A percentile compares a stretch with the other conserved stretches of the same genome.
phyloP scores from a whole-genome alignment of 1,284 basidiomycete species.

The Laetiporus sulphureus region DNA sequence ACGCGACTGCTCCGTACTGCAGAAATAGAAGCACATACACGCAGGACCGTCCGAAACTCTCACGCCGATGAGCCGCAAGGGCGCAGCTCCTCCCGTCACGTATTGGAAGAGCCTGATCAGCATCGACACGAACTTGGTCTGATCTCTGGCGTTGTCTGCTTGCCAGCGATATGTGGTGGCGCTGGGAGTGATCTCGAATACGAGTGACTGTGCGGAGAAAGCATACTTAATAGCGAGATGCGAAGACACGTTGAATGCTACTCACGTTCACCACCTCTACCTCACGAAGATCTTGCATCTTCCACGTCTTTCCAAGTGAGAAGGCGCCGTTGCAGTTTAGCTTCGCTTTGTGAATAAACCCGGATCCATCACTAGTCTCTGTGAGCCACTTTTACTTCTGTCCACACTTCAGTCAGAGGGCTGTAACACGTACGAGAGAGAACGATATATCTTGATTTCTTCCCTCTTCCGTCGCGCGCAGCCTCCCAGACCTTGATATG shows the following conservation, averaged over 20 bases:
- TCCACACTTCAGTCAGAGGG: background rate
- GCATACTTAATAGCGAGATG: background rate
- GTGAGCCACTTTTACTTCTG: too few relatives aligned
- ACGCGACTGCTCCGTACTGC: too few relatives aligned
- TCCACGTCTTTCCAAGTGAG: constrained; percentile 98
- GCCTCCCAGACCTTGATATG: constrained; percentile 90
- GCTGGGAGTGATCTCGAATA: constrained; percentile 71
- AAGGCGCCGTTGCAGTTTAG: constrained; percentile 92
- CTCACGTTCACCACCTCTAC: constrained; percentile 65
- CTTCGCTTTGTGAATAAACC: constrained; percentile 93
- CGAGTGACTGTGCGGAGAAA: constrained; percentile 21
- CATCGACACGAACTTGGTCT: constrained; percentile 64
- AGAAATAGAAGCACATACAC: constrained; percentile 24
- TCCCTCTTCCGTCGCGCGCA: constrained; percentile 53
- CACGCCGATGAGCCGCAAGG: constrained; percentile 52
- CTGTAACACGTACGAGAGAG: constrained; percentile 65
- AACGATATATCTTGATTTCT: constrained; percentile 83
- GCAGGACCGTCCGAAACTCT: constrained; percentile 32
- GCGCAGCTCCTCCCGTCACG: constrained; percentile 44
- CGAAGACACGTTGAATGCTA: too few relatives aligned
- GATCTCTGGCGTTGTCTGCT: constrained; percentile 72
- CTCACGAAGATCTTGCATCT: constrained; percentile 70
- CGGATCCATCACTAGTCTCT: constrained; percentile 63
- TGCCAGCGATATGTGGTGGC: constrained; percentile 85
- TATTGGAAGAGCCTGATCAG: constrained; percentile 63